These are phyloP conservation scores for Parascedosporium putredinis DNA, from an alignment of 2,329 filamentous ascomycete species.

Conservation along the genomic window DNA sequence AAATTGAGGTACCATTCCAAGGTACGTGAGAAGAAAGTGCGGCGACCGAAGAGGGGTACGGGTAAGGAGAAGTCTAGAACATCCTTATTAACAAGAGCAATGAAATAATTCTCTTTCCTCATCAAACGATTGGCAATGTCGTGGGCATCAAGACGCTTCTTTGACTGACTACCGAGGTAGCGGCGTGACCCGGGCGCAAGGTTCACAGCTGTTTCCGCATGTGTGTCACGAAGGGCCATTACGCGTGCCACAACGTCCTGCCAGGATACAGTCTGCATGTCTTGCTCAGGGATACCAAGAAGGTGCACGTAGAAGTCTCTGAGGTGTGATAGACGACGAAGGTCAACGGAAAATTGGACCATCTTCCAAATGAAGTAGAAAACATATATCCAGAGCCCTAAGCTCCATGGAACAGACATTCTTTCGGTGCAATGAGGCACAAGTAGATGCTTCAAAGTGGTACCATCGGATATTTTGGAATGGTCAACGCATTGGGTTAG, in stretches of 20 bases:
- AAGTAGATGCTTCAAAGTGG: conserved; percentile 39
- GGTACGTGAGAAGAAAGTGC: conserved; percentile 78
- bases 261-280: conserved; percentile 93
- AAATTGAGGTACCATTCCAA: conserved; percentile 88
- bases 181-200: conserved; percentile 39
- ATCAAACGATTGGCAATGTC: conserved; percentile 96
- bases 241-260: conserved; percentile 79
- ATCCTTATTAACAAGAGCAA: conserved; percentile 96
- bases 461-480: conserved; percentile 56
- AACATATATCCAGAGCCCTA: conserved; percentile 73
- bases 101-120: conserved; percentile 93
- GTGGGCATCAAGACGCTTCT: conserved; percentile 88
- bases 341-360: conserved; percentile 62
- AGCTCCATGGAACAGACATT: conserved; percentile 67
- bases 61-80: conserved; percentile 79
- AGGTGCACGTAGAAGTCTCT: conserved; percentile 79
- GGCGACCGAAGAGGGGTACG: conserved; percentile 68
- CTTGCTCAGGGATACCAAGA: conserved; percentile 67
- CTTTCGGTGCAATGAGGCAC: conserved; percentile 64
- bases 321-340: conserved; percentile 63
- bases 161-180: conserved; percentile 73
- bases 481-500: conserved; percentile 82
- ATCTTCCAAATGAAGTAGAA: conserved; percentile 79
- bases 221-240: conserved; percentile 74
- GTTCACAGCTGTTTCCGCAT: conserved; percentile 63